These are phyloP conservation scores for Aureobasidium vineae DNA, from an alignment of 2,329 filamentous ascomycete genomes.

Conservation along the genomic window DNA sequence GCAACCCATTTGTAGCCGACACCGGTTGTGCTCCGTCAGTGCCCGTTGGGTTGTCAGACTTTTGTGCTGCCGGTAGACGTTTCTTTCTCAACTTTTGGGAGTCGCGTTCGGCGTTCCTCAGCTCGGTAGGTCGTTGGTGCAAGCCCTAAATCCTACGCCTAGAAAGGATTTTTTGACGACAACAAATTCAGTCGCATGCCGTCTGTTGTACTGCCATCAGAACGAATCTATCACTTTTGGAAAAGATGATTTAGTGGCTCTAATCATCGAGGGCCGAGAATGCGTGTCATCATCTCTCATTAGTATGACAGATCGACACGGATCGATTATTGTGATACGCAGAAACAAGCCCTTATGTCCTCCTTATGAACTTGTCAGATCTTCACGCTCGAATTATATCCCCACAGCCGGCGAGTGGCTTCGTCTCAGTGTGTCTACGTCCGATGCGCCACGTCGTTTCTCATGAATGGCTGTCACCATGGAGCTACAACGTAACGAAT, in stretches of 20 bases:
- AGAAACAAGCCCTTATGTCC: neutral
- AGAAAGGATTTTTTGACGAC: neutral
- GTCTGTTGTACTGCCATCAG: neutral
- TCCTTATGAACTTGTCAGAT: neutral
- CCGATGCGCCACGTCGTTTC: neutral
- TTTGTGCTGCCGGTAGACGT: neutral
- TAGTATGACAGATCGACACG: neutral
- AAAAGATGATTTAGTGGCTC: no score
- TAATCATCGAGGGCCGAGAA: neutral
- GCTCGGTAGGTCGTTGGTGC: neutral
- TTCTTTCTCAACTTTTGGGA: neutral
- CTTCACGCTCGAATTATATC: neutral
- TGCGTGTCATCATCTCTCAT: neutral
- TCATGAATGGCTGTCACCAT: neutral
- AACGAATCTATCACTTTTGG: neutral
- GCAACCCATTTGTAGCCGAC: neutral
- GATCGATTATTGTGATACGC: neutral
- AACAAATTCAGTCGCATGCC: neutral
- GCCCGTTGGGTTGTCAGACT: neutral
- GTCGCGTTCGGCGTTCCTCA: neutral
- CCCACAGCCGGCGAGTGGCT: neutral
- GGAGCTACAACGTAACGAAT: no score
- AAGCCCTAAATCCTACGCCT: neutral
- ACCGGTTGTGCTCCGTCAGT: constrained; percentile 4
- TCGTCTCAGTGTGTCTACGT: neutral